phyloP scores from a whole-genome alignment of 352 stramenopile species.

The Phytophthora idaei region DNA sequence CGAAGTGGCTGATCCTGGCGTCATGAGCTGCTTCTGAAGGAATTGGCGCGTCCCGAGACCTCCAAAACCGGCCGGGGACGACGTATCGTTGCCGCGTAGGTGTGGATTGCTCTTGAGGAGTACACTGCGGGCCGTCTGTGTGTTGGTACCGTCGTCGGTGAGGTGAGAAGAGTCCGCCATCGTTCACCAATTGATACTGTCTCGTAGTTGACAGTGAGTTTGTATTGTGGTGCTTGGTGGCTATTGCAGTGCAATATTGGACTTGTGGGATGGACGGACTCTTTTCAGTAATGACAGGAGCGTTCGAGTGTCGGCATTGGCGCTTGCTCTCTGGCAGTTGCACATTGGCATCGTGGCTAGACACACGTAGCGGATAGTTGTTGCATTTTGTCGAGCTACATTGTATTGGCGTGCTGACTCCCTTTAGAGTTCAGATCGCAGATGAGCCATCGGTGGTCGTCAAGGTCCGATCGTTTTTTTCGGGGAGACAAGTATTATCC shows the following conservation, averaged over 20 bases:
- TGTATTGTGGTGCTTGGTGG: background rate
- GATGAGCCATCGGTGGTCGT: conserved; percentile 24
- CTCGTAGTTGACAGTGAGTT: background rate
- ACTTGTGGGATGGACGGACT: conserved; percentile 26
- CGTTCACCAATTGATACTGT: conserved; percentile 2
- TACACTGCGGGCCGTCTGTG: conserved; percentile 11
- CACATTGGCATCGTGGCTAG: conserved; percentile 9
- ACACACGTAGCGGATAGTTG: conserved; percentile 19
- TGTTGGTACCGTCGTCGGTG: conserved; percentile 21
- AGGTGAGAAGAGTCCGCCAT: conserved; percentile 25
- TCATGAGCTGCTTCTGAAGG: conserved; percentile 39
- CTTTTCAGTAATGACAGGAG: conserved; percentile 32
- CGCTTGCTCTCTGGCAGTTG: conserved; percentile 8
- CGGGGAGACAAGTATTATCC: conserved; percentile 6
- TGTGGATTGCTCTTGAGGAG: conserved; percentile 40
- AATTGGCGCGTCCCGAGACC: conserved; percentile 31
- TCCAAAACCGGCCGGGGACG: conserved; percentile 29
- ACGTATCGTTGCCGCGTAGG: conserved; percentile 11
- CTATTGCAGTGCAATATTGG: conserved; percentile 11
- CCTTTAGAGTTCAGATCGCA: conserved; percentile 27
- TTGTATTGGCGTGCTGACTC: conserved; percentile 19
- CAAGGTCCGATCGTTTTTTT: conserved; percentile 22
- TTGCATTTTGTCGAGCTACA: conserved; percentile 14
- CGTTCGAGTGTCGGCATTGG: background rate
- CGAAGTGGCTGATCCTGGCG: conserved; percentile 39